Evolutionary conservation across 108 stramenopile genomes (phyloP), one percentile per base, ranked within the genome.

Genomic region (Nannochloropsis oceanica): DNA sequence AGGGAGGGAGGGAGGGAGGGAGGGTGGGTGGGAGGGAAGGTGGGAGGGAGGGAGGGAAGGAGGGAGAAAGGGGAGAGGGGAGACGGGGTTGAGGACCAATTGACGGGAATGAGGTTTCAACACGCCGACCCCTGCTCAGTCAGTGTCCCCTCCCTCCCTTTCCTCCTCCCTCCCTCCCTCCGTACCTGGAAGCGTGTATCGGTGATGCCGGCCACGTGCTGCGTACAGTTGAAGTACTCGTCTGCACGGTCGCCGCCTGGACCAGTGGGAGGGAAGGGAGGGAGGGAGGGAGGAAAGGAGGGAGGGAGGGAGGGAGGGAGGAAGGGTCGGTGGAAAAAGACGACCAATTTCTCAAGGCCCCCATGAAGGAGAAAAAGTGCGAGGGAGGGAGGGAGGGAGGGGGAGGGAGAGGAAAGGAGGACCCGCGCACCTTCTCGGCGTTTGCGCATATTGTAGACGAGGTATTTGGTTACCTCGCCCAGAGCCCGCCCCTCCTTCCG

Each of bases 401-500:
- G 22, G 9, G 59, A 7, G 59, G 9, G 0, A 9, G 9, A 3
- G 10, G 59, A 7, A n/a, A n/a, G 59, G 59, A 18, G 59, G 10
- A n/a, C 92, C 83, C 96, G 95, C 11, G 95, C 97, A 18, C 97
- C 97, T 89, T 97, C 93, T 89, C 97, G 97, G 18, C 98, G 94
- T 91, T 98, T 98, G 79, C 98, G 93, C 43, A 95, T 96, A 89
- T 99, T 99, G 94, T 99, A 99, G 8, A 99, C 98, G 43, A 99
- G 91, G 90, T 99, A 99, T 89, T 99, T 99, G 83, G 97, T 97
- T 20, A 97, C 97, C 91, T 99, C 96, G 80, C 98, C 97, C 34
- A 97, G 91, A 79, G 93, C 93, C 59, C 96, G 90, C 34, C 97
- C 99, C 87, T 99, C 99, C 91, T 99, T 99, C 25, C 99, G 94